Conservation (phyloP, 331 rosid species). For the Malus hybrid region DNA sequence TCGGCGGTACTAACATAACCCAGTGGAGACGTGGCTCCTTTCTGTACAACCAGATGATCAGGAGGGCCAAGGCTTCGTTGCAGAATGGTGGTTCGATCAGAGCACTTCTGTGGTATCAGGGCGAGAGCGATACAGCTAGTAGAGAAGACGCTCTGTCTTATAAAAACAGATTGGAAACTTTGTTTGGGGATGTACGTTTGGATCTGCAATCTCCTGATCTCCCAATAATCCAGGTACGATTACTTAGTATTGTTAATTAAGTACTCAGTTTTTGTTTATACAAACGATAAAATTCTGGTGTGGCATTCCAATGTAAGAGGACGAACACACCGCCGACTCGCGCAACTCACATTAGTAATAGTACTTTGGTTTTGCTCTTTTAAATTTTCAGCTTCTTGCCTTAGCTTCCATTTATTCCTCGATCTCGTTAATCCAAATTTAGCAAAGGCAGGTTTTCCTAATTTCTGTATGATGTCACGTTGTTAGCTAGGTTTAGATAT, state of each 20-base stretch:
- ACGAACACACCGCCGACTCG: no score
- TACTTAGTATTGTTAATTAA: not conserved
- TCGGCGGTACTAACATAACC: slow-evolving; percentile 65
- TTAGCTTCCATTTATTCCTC: no score
- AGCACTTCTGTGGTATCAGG: slow-evolving; percentile 76
- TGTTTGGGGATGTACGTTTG: slow-evolving; percentile 46
- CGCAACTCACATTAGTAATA: no score
- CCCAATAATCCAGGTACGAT: slow-evolving; percentile 62
- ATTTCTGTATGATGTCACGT: no score
- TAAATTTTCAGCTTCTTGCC: no score
- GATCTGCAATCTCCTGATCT: slow-evolving; percentile 62
- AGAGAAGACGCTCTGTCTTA: slow-evolving; percentile 39
- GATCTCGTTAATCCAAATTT: no score
- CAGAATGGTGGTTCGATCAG: slow-evolving; percentile 29
- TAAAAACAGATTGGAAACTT: slow-evolving; percentile 27
- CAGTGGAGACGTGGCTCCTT: slow-evolving; percentile 60
- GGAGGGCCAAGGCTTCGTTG: slow-evolving; percentile 39
- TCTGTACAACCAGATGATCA: slow-evolving; percentile 49
- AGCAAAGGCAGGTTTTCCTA: no score
- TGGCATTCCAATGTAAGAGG: no score
- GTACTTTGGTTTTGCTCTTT: no score
- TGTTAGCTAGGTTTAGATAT: no score
- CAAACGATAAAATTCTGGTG: no score
- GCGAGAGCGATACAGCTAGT: slow-evolving; percentile 52
- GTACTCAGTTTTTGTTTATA: not conserved